Base-by-base conservation (phyloP, 495 filamentous ascomycete species). In the Platismatia glauca region DNA sequence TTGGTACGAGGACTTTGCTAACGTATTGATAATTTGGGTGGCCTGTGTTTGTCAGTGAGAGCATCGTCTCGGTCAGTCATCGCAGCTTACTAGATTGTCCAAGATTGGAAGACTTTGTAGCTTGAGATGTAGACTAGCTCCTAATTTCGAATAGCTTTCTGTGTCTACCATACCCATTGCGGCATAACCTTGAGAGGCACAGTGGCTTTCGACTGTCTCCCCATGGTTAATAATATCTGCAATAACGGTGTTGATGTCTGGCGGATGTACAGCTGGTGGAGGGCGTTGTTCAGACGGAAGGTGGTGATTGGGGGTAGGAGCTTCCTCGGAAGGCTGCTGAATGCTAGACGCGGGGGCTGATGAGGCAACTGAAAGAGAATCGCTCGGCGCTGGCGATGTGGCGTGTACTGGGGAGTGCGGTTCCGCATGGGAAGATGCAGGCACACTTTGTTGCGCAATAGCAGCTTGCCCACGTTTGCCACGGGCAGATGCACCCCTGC, bases 41-140 rank as follows among this genome's bases (percentile, higher is more conserved):
- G 87, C 87, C 87, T 89, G 66, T 1, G 60, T 16, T 12, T n/a
- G 34, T 65, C 29, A 68, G 61, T 24, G 12, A 58, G 27, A 38
- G 35, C 22, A 64, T 66, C 68, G 66, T 55, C 11, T 59, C 60
- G 6, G 27, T 41, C 0, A 46, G 22, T 12, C 39, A 20, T 15
- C 12, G 34, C 22, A 39, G 67, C 79, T 69, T 75, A 89, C 87
- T 69, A 90, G 68, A 66, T 87, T 89, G 55, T 90, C 88, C 35
- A 90, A 72, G 46, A 90, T 85, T 12, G 87, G 85, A 55, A 90
- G 70, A 68, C 86, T 89, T 68, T 87, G 81, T 38, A 86, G 80
- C 67, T 86, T 83, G 66, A 89, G 70, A 48, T 85, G 81, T 39
- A 78, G 76, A 62, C 77, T 84, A 60, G 83, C 78, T 62, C 83